A percentile compares a stretch with the other conserved stretches of the same genome.
Conservation (phyloP, 345 rosid species). For the Erucastrum elatum region DNA sequence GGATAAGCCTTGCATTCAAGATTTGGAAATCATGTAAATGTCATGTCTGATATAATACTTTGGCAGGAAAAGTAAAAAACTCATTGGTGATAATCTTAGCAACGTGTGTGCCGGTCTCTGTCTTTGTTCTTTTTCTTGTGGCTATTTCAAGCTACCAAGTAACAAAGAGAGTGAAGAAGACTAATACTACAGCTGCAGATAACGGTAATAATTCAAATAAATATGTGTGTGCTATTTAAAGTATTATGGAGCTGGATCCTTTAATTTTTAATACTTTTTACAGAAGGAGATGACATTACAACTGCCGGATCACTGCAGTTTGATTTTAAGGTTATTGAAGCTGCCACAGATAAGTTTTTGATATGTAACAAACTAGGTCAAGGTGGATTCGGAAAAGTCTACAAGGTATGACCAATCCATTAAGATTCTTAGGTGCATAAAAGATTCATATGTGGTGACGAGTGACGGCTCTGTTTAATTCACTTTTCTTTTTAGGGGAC, state of each 20-base stretch:
- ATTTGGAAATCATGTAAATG: not conserved
- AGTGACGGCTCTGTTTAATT: not conserved
- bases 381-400: slow-evolving; percentile 75
- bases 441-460: not conserved
- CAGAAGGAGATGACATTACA: slow-evolving; percentile 43
- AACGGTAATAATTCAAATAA: not conserved
- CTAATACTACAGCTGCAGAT: not conserved
- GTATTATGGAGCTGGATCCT: not conserved
- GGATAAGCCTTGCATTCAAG: not conserved
- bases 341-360: slow-evolving; percentile 56
- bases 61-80: not conserved
- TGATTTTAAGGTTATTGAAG: slow-evolving; percentile 43
- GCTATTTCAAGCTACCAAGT: not conserved
- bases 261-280: not conserved
- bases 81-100: not conserved
- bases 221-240: not conserved
- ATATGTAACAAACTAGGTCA: slow-evolving; percentile 53
- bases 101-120: not conserved
- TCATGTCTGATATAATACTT: not conserved
- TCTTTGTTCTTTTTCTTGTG: not conserved
- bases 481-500: slow-evolving; percentile 9
- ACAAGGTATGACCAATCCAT: slow-evolving; percentile 43
- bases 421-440: not conserved
- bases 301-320: slow-evolving; percentile 48
- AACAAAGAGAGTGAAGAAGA: not conserved